Evolutionary conservation across 140 eudicot genomes (phyloP).

Genomic region (Stevia rebaudiana): DNA sequence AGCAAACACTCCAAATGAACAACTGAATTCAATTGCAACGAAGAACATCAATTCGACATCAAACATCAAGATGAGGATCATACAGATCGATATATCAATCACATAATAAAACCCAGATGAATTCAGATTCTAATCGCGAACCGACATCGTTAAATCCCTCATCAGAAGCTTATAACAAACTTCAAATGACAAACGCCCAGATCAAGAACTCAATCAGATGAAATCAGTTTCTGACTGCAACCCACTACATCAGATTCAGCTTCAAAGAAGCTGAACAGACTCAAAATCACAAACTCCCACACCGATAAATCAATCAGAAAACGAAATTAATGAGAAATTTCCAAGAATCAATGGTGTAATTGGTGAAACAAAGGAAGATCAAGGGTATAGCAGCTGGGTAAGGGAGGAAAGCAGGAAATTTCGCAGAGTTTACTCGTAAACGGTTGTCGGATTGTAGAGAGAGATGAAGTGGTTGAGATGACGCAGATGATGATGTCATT

Average conservation of each 20-base stretch:
- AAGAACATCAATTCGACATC: slow-evolving; percentile 1
- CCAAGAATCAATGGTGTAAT: not conserved
- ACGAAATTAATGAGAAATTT: not conserved
- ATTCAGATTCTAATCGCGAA: not conserved
- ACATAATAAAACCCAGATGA: not conserved
- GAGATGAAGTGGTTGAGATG: slow-evolving; percentile 41
- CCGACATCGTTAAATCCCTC: not conserved
- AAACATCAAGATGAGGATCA: not conserved
- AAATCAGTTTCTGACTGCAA: not conserved
- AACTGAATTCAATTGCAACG: not conserved
- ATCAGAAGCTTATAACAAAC: not conserved
- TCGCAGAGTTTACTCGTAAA: slow-evolving; percentile 11
- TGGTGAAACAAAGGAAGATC: slow-evolving; percentile 3
- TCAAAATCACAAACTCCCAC: not conserved
- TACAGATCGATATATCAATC: not conserved
- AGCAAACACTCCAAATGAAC: not conserved
- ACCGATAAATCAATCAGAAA: not conserved
- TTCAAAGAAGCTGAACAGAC: not conserved
- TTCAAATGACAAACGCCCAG: not conserved
- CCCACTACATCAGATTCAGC: not conserved
- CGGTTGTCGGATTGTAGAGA: slow-evolving; percentile 14
- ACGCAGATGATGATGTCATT: slow-evolving; percentile 36
- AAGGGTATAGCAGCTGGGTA: not conserved
- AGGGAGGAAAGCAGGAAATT: slow-evolving; percentile 14
- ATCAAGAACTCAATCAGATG: not conserved